Evolutionary conservation across 306 rosid species (phyloP).

Genomic region (Hylodesmum podocarpum): DNA sequence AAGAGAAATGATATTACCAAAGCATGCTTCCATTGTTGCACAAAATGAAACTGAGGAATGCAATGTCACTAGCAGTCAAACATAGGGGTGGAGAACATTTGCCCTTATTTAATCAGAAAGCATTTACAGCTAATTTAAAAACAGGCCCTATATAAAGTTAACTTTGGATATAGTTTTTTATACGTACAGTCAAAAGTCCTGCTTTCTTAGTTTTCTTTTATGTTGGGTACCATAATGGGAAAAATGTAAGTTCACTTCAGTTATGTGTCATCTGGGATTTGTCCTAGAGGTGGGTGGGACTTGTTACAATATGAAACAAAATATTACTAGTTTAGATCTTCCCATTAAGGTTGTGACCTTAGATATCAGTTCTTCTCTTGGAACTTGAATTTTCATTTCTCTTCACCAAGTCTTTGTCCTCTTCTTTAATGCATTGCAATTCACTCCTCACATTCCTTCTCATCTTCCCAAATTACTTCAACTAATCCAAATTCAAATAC

Average conservation of each 20-base stretch:
- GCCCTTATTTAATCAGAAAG: not conserved
- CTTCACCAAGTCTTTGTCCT: conserved; percentile 13
- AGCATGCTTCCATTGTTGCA: not conserved
- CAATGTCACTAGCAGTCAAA: not conserved
- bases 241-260: conserved; percentile 7
- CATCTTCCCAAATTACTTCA: not conserved
- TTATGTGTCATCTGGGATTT: conserved; percentile 18
- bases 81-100: not conserved
- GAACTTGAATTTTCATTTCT: conserved; percentile 17
- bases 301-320: conserved; percentile 19
- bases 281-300: conserved; percentile 4
- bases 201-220: not conserved
- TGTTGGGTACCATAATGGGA: conserved; percentile 25
- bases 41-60: not conserved
- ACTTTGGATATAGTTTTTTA: conserved; percentile 15
- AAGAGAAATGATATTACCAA: not conserved
- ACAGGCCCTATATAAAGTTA: not conserved
- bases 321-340: conserved; percentile 18
- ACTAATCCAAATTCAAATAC: conserved; percentile 24
- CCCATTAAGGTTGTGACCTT: conserved; percentile 24
- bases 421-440: conserved; percentile 17
- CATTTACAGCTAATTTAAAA: not conserved
- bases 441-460: not conserved
- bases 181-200: not conserved
- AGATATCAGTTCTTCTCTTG: not conserved